These are phyloP conservation scores for Exophiala lecanii-corni DNA, from an alignment of 2,329 filamentous ascomycete genomes.

Conservation along the genomic window DNA sequence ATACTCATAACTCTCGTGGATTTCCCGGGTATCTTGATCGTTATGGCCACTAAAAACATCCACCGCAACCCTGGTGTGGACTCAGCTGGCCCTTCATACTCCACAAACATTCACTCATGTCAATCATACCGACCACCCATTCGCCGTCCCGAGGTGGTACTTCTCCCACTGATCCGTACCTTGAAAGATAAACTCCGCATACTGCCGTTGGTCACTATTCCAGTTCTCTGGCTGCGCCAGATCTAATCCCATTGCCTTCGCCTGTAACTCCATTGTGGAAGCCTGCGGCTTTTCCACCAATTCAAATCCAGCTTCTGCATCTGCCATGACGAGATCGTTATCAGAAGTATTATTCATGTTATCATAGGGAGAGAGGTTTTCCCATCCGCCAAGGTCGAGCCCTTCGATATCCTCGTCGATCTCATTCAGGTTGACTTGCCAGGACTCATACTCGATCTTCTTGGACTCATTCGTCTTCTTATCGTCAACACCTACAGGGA, in stretches of 20 bases:
- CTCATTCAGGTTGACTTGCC: conserved; percentile 19
- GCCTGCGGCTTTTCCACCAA: conserved; percentile 14
- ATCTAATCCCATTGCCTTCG: conserved; percentile 13
- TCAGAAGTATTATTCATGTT: conserved; percentile 8
- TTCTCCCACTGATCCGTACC: background rate
- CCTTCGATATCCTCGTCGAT: conserved; percentile 21
- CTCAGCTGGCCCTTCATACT: no score
- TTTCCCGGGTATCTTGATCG: no score
- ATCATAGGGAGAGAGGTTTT: conserved; percentile 18
- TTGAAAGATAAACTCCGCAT: conserved; percentile 13
- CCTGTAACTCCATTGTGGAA: conserved; percentile 9
- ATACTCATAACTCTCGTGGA: no score
- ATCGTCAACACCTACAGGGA: conserved; percentile 4
- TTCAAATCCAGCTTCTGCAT: conserved; percentile 15
- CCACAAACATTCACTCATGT: no score
- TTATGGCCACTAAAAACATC: no score
- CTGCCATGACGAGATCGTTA: conserved; percentile 16
- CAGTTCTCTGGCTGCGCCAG: conserved; percentile 17
- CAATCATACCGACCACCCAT: background rate
- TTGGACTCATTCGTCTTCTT: conserved; percentile 8
- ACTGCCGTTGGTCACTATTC: conserved; percentile 9
- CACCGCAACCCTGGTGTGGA: no score
- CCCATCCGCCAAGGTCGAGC: conserved; percentile 20
- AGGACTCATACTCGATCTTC: conserved; percentile 16
- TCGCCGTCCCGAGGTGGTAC: background rate